A percentile compares a stretch with the other conserved stretches of the same genome.
These are phyloP conservation scores for Saxophila tyrrhenica DNA, from an alignment of 495 filamentous ascomycete species.

Conservation along the genomic window DNA sequence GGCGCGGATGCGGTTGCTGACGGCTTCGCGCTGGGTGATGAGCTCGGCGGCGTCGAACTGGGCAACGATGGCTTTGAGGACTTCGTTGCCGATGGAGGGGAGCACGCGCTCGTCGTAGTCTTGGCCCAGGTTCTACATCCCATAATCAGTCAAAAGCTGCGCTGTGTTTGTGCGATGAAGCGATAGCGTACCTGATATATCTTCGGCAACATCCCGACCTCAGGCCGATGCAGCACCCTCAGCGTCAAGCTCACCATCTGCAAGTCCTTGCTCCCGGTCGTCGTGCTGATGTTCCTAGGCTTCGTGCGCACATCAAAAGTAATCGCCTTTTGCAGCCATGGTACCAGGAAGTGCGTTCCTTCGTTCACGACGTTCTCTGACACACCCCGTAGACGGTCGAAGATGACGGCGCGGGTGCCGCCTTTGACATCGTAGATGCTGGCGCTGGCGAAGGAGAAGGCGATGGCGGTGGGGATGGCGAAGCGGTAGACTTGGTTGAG, in stretches of 20 bases:
- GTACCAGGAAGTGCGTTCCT: conserved; percentile 92
- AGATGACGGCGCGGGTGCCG: conserved; percentile 90
- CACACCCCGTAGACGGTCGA: conserved; percentile 87
- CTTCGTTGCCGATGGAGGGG: conserved; percentile 99
- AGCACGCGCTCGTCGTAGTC: conserved; percentile 99
- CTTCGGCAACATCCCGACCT: conserved; percentile 82
- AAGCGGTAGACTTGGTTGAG: conserved; percentile 55
- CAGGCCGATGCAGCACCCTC: conserved; percentile 86
- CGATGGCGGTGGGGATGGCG: conserved; percentile 60
- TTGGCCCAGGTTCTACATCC: conserved; percentile 56
- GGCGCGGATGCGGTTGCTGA: conserved; percentile 85
- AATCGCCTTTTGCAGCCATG: conserved; percentile 90
- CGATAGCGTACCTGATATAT: conserved; percentile 80
- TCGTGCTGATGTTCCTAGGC: conserved; percentile 94
- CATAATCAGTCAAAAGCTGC: not conserved
- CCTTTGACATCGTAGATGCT: conserved; percentile 96
- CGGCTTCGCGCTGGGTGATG: conserved; percentile 96
- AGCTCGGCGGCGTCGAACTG: conserved; percentile 99
- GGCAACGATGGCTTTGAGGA: conserved; percentile 96
- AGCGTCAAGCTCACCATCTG: conserved; percentile 99
- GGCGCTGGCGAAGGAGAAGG: conserved; percentile 49
- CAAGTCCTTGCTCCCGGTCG: conserved; percentile 95
- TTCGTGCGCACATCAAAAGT: conserved; percentile 97
- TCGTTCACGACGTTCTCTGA: conserved; percentile 88
- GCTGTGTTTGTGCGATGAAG: conserved; percentile 1